phyloP scores from a whole-genome alignment of 768 basidiomycete genomes.

The Podaxis sp. region DNA sequence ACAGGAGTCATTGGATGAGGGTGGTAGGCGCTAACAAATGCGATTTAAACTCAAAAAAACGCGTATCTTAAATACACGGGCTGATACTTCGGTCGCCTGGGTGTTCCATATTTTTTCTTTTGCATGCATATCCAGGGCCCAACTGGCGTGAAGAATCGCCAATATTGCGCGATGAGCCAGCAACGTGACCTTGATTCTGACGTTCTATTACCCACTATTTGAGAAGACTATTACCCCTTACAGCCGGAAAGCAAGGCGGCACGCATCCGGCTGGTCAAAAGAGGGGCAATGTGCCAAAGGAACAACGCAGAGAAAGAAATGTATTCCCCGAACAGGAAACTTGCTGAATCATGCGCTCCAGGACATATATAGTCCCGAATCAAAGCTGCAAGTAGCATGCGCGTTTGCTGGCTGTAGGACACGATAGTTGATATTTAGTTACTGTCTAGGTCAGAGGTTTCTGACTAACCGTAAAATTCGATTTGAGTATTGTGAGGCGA shows the following conservation, averaged over 20 bases:
- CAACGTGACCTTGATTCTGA: constrained; percentile 13
- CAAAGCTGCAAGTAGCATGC: neutral
- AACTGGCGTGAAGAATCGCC: constrained; percentile 18
- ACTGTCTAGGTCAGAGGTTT: neutral
- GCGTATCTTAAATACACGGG: neutral
- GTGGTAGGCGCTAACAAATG: neutral
- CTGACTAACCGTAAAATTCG: constrained; percentile 22
- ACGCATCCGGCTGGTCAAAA: neutral
- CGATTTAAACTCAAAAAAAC: neutral
- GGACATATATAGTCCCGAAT: constrained; percentile 3
- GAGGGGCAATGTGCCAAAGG: neutral
- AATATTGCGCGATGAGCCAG: constrained; percentile 15
- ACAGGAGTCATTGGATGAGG: constrained; percentile 46
- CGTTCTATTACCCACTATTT: neutral
- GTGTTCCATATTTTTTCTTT: neutral
- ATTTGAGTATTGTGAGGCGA: constrained; percentile 19
- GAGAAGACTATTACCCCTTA: neutral
- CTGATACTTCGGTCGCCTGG: neutral
- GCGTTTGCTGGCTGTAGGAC: neutral
- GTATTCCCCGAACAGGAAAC: neutral
- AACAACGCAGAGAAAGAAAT: neutral
- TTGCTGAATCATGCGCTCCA: neutral
- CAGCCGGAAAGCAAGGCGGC: neutral
- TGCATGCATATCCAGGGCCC: neutral
- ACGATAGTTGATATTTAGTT: neutral